Evolutionary conservation across 495 filamentous ascomycete genomes (phyloP).

Genomic region (Bacidia rubella): DNA sequence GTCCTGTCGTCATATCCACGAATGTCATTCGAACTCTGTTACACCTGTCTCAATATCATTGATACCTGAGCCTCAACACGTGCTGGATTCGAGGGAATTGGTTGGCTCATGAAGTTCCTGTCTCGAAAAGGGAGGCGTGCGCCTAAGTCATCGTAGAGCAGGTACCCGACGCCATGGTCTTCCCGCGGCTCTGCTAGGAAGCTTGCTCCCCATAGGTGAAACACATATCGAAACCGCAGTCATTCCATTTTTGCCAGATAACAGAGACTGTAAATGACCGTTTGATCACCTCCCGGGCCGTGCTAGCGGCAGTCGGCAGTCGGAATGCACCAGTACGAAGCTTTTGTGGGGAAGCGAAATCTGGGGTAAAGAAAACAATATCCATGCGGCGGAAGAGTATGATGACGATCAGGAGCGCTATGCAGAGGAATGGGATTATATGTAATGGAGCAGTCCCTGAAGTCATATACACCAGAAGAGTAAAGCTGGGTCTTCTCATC

Average conservation of each 20-base stretch:
- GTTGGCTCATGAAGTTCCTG: neutral
- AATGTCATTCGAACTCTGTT: no score
- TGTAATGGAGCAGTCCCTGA: neutral
- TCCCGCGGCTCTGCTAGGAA: slow-evolving; percentile 1
- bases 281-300: neutral
- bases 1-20: no score
- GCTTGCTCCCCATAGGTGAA: neutral
- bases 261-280: neutral
- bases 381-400: neutral
- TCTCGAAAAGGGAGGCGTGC: neutral
- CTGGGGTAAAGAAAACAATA: neutral
- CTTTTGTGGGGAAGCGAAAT: slow-evolving; percentile 5
- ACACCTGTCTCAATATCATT: no score
- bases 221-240: neutral
- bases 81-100: neutral
- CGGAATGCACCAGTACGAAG: neutral
- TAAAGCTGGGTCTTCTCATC: no score
- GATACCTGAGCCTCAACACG: neutral
- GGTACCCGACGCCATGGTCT: slow-evolving; percentile 6
- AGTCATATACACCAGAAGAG: no score
- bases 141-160: slow-evolving; percentile 1
- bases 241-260: neutral
- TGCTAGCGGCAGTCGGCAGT: slow-evolving; percentile 5
- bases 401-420: neutral
- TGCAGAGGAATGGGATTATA: neutral